Evolutionary conservation across 768 basidiomycete genomes (phyloP).

Genomic region (Leccinum longicurvipes): DNA sequence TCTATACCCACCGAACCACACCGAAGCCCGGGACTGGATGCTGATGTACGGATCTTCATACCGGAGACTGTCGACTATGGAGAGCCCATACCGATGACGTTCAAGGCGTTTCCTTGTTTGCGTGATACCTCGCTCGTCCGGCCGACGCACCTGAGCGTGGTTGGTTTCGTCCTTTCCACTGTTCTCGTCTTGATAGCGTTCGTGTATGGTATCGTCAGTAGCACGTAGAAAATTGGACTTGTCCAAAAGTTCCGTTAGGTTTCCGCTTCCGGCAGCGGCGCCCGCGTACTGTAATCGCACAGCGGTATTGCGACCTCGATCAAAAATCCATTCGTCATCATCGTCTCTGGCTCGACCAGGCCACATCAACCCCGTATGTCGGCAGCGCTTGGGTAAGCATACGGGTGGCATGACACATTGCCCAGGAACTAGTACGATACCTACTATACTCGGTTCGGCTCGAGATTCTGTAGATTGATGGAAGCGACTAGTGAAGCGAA

Average conservation of each 20-base stretch:
- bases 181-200: not conserved
- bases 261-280: too few relatives aligned
- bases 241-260: not conserved
- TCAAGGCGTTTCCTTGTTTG: not conserved
- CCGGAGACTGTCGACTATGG: not conserved
- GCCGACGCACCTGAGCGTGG: not conserved
- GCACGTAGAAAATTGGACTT: not conserved
- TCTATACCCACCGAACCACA: not conserved
- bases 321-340: too few relatives aligned
- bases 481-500: too few relatives aligned
- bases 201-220: not conserved
- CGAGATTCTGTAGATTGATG: too few relatives aligned
- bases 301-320: too few relatives aligned
- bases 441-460: too few relatives aligned
- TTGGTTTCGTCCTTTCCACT: not conserved
- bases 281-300: too few relatives aligned
- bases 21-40: not conserved
- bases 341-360: too few relatives aligned
- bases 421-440: too few relatives aligned
- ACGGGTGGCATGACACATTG: too few relatives aligned
- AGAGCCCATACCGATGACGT: not conserved
- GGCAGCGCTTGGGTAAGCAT: too few relatives aligned
- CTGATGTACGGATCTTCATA: conserved; percentile 1
- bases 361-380: too few relatives aligned
- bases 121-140: not conserved